Evolutionary conservation across 352 stramenopile genomes (phyloP).

Genomic region (Phytophthora gonapodyides): DNA sequence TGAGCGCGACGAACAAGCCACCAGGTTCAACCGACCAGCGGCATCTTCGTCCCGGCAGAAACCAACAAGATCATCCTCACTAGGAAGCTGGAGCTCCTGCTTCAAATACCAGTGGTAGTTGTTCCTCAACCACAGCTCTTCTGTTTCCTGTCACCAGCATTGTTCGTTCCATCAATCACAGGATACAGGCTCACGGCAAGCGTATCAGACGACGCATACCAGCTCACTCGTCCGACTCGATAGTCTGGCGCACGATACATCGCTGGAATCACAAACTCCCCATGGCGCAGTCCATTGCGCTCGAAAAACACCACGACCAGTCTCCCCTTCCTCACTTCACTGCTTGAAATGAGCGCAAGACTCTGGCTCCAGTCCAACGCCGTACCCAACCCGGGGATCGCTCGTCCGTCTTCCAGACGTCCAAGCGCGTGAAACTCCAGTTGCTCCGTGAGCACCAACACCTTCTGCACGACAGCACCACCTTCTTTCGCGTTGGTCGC

Average conservation of each 20-base stretch:
- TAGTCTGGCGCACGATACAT: constrained; percentile 38
- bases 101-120: constrained; percentile 91
- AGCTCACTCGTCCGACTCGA: constrained; percentile 44
- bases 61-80: constrained; percentile 27
- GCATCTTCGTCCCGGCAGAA: constrained; percentile 67
- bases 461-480: constrained; percentile 34
- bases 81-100: constrained; percentile 49
- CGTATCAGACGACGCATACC: constrained; percentile 74
- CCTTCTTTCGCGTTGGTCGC: constrained; percentile 14
- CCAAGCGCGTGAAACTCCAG: constrained; percentile 67
- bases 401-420: constrained; percentile 71
- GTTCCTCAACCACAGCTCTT: constrained; percentile 68
- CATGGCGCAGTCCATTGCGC: constrained; percentile 78
- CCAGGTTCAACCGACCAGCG: constrained; percentile 42
- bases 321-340: constrained; percentile 58
- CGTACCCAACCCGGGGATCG: constrained; percentile 47
- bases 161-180: background rate
- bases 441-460: constrained; percentile 62
- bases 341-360: constrained; percentile 72
- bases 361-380: constrained; percentile 75
- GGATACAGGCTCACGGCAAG: constrained; percentile 56
- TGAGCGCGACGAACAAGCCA: constrained; percentile 24
- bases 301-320: constrained; percentile 85
- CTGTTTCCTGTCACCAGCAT: background rate
- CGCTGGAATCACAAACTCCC: constrained; percentile 66